phyloP scores from a whole-genome alignment of 306 rosid species.

The Quercus variabilis region DNA sequence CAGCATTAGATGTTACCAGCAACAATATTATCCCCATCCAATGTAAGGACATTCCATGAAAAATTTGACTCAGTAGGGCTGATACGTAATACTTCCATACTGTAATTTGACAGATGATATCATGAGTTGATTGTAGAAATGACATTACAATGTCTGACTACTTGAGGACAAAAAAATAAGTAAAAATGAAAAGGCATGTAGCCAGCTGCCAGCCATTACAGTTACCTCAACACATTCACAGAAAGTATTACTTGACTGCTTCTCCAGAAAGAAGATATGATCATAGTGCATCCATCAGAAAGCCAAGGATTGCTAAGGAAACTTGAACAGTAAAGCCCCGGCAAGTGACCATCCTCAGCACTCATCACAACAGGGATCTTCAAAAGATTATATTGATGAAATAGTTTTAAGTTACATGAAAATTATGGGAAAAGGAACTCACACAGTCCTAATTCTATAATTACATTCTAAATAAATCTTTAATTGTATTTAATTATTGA shows the following conservation, averaged over 20 bases:
- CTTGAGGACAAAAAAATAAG: constrained; percentile 16
- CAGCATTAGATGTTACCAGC: constrained; percentile 65
- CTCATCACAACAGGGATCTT: constrained; percentile 77
- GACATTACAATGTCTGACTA: neutral
- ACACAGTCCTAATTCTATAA: neutral
- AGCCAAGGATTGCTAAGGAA: constrained; percentile 69
- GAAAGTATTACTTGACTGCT: constrained; percentile 73
- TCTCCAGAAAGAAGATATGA: constrained; percentile 66
- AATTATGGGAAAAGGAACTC: neutral
- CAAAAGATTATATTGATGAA: constrained; percentile 18
- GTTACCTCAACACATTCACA: constrained; percentile 68
- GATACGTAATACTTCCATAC: constrained; percentile 65
- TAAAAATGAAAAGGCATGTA: neutral
- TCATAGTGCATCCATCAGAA: constrained; percentile 71
- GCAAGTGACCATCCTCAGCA: constrained; percentile 72
- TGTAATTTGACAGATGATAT: constrained; percentile 32
- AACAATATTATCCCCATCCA: constrained; percentile 78
- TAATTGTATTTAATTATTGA: neutral
- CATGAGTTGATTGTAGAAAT: constrained; percentile 12
- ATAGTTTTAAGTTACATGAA: constrained; percentile 1
- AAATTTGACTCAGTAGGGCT: constrained; percentile 63
- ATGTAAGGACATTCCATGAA: constrained; percentile 75
- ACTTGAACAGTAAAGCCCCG: constrained; percentile 65
- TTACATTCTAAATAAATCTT: neutral
- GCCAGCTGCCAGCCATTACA: neutral